Percentiles rank a stretch among this genome's conserved stretches.
Evolutionary conservation across 1,284 basidiomycete genomes (phyloP).

Genomic region (Gastroboletus turbinatus): DNA sequence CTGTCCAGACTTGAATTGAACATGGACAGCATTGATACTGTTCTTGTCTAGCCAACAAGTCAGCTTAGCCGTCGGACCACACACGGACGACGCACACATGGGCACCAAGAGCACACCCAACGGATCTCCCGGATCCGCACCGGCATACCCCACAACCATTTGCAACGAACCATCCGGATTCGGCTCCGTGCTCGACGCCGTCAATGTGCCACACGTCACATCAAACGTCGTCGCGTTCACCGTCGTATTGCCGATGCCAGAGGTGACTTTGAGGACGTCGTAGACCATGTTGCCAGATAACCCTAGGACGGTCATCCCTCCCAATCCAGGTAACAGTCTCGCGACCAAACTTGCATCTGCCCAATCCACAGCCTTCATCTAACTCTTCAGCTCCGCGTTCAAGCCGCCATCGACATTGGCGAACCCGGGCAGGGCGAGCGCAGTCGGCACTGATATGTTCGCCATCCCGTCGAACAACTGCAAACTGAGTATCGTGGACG

Average conservation of each 20-base stretch:
- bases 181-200: not conserved
- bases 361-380: not conserved
- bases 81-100: not conserved
- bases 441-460: not conserved
- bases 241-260: not conserved
- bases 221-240: not conserved
- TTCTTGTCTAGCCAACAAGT: not conserved
- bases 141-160: not conserved
- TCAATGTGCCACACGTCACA: not conserved
- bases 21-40: not conserved
- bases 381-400: not conserved
- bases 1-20: not conserved
- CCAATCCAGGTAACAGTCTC: not conserved
- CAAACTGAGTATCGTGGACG: not conserved
- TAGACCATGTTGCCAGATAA: not conserved
- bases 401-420: not conserved
- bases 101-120: not conserved
- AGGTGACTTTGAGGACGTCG: not conserved
- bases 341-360: too few species aligned
- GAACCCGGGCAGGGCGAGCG: not conserved
- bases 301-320: not conserved
- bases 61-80: not conserved
- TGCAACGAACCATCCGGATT: not conserved
- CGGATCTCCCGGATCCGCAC: not conserved
- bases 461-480: too few species aligned